Evolutionary conservation across 2,329 filamentous ascomycete species (phyloP), one percentile per base, ranked within the genome.

Genomic region (Purpureocillium lavendulum): DNA sequence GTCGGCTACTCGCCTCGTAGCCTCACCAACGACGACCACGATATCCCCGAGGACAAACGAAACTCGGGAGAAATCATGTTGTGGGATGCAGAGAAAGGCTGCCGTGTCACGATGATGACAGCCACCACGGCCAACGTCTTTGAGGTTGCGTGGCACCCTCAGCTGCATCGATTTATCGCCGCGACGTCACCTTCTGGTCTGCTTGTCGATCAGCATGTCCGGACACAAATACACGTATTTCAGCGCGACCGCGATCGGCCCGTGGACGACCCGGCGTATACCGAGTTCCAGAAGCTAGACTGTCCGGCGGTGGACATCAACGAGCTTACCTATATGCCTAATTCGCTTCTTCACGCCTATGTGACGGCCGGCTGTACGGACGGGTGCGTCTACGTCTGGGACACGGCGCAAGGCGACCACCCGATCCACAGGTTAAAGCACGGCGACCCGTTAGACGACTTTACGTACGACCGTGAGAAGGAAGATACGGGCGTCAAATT

Each of bases 401-500:
- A 82, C 44, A 76, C 76, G 2, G 66, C 70, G 0, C 64, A 60
- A 10, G 69, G 66, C n/a, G 74, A 80, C 45, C 57, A 62, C 30
- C 71, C 76, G 0, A 69, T 78, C 16, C 76, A 80, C 48, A 56
- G 70, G 2, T 60, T 82, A 0, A 47, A 59, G 7, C 78, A 82
- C 45, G 76, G 71, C 9, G 57, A 59, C 30, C 65, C 60, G 0
- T 46, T 65, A 3, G 62, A 66, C 11, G 59, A 62, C 24, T 58
- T 65, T 28, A 44, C 58, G 4, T 64, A 63, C 1, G 65, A 75
- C 30, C 57, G 70, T 11, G 74, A 77, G 41, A 58, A 62, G 8
- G 73, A 75, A 37, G 78, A 82, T 42, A 71, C 73, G 0, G 78
- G 78, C 2, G 74, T 81, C 32, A 81, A 80, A 50, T 81, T 82